phyloP scores from a whole-genome alignment of 805 yeast genomes.

The Yarrowia sp. region DNA sequence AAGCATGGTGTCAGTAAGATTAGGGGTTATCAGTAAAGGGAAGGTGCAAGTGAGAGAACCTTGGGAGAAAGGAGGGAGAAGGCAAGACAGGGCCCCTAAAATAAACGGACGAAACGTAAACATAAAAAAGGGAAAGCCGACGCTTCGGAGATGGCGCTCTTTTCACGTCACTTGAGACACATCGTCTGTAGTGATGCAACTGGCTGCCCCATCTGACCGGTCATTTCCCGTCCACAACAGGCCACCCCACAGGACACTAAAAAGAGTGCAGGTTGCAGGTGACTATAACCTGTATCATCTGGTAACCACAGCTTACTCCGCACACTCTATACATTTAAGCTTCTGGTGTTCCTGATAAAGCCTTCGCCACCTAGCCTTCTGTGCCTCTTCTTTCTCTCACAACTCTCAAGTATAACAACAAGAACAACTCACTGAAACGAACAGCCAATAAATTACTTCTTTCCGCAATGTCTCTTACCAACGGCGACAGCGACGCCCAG shows the following conservation, averaged over 20 bases:
- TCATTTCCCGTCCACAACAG: not conserved
- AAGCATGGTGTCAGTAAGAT: slow-evolving; percentile 26
- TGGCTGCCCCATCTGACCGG: not conserved
- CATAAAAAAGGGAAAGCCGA: too few species aligned
- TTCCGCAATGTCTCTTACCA: slow-evolving; percentile 1
- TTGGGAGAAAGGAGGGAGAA: slow-evolving; percentile 5
- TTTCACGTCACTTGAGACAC: not conserved
- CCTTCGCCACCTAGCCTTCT: slow-evolving; percentile 11
- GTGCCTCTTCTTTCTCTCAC: not conserved
- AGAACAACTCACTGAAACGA: not conserved
- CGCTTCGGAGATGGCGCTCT: too few species aligned
- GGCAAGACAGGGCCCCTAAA: not conserved
- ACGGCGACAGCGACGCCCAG: not conserved
- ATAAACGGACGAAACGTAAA: slow-evolving; percentile 1
- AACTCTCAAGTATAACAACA: not conserved
- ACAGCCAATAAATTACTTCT: not conserved
- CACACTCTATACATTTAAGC: not conserved
- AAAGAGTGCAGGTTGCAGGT: slow-evolving; percentile 1
- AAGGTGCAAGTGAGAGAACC: slow-evolving; percentile 19
- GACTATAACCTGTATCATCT: not conserved
- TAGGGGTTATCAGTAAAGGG: slow-evolving; percentile 8
- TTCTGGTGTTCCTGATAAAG: slow-evolving; percentile 15
- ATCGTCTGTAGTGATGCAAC: not conserved
- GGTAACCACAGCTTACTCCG: not conserved
- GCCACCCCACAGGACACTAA: not conserved